phyloP scores from a whole-genome alignment of 768 basidiomycete genomes.

The Gymnopilus junonius region DNA sequence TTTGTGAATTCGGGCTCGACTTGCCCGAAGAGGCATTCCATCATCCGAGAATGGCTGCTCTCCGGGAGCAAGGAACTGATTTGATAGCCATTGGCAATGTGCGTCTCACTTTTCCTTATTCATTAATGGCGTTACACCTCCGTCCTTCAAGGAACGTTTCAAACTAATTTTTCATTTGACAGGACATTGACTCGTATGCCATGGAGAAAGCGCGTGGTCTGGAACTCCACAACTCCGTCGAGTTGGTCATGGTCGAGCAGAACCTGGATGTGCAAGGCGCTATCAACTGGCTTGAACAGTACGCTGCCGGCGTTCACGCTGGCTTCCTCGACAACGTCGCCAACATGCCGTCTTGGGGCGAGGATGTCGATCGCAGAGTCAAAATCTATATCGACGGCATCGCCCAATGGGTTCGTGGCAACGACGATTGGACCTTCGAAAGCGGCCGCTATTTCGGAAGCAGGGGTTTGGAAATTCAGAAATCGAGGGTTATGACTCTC shows the following conservation, averaged over 20 bases:
- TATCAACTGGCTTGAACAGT: slow-evolving; percentile 40
- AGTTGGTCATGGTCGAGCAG: slow-evolving; percentile 51
- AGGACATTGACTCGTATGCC: no score
- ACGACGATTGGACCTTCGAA: slow-evolving; percentile 57
- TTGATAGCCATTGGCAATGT: slow-evolving; percentile 41
- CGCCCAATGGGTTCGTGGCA: slow-evolving; percentile 56
- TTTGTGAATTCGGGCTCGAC: slow-evolving; percentile 40
- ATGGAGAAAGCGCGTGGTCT: slow-evolving; percentile 30
- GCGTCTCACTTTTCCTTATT: no score
- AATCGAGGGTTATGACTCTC: not conserved
- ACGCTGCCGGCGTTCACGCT: slow-evolving; percentile 40
- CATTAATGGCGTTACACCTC: no score
- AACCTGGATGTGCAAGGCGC: slow-evolving; percentile 40
- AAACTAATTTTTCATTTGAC: no score
- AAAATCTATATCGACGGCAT: slow-evolving; percentile 47
- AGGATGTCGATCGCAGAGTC: slow-evolving; percentile 38
- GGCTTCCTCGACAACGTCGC: slow-evolving; percentile 40
- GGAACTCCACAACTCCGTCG: slow-evolving; percentile 48
- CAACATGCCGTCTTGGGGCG: slow-evolving; percentile 42
- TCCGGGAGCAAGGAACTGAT: slow-evolving; percentile 35
- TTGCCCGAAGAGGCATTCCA: slow-evolving; percentile 44
- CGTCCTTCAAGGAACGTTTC: no score
- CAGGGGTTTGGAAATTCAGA: slow-evolving; percentile 22
- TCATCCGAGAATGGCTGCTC: slow-evolving; percentile 38
- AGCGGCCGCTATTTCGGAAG: slow-evolving; percentile 45